Evolutionary conservation across 148 eudicot genomes (phyloP).

Genomic region (Beta vulgaris): DNA sequence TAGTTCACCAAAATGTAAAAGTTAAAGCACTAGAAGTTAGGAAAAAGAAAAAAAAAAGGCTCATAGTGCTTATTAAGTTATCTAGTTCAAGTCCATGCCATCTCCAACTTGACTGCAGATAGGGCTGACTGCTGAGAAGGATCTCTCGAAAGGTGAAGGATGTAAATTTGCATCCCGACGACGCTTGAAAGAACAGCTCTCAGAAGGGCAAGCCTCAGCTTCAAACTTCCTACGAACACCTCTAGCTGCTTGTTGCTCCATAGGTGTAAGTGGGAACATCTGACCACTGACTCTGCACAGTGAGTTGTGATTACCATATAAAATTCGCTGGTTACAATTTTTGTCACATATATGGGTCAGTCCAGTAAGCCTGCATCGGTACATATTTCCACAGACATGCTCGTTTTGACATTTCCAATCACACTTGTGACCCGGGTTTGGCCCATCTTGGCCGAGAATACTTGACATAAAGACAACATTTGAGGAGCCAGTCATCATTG

Average conservation of each 20-base stretch:
- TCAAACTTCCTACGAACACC: slow-evolving; percentile 94
- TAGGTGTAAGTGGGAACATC: slow-evolving; percentile 69
- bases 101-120: slow-evolving; percentile 93
- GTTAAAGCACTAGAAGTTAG: slow-evolving; percentile 26
- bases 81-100: slow-evolving; percentile 98
- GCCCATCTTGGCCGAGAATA: slow-evolving; percentile 82
- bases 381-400: slow-evolving; percentile 87
- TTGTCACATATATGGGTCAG: slow-evolving; percentile 91
- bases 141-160: slow-evolving; percentile 92
- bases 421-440: slow-evolving; percentile 81
- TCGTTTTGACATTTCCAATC: slow-evolving; percentile 92
- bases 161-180: slow-evolving; percentile 57
- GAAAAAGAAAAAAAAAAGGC: slow-evolving; percentile 21
- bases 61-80: slow-evolving; percentile 27
- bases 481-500: slow-evolving; percentile 56
- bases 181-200: slow-evolving; percentile 82
- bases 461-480: slow-evolving; percentile 84
- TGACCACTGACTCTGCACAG: slow-evolving; percentile 91
- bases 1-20: slow-evolving; percentile 26
- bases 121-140: slow-evolving; percentile 79
- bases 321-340: slow-evolving; percentile 94
- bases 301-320: slow-evolving; percentile 83
- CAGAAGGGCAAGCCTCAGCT: slow-evolving; percentile 50
- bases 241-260: slow-evolving; percentile 86
- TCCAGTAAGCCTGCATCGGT: slow-evolving; percentile 87